Evolutionary conservation across 1,284 basidiomycete species (phyloP).

Genomic region (Cerrena zonata): DNA sequence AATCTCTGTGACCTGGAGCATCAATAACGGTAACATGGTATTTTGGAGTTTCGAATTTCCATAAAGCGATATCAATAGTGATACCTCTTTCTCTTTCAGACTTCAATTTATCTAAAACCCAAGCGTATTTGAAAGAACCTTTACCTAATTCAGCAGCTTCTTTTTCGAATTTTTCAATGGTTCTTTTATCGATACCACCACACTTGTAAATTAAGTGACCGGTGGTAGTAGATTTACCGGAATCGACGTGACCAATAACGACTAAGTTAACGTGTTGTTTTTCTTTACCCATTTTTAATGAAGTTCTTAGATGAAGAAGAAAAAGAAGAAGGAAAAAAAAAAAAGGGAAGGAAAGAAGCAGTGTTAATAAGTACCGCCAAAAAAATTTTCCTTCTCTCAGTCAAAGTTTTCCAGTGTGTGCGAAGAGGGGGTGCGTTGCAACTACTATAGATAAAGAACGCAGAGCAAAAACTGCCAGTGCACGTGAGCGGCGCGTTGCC

Average conservation of each 20-base stretch:
- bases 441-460: no score
- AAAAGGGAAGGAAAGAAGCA: no score
- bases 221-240: constrained; percentile 98
- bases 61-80: constrained; percentile 99
- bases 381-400: no score
- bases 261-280: constrained; percentile 89
- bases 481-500: no score
- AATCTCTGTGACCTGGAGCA: constrained; percentile 99
- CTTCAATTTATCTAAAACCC: constrained; percentile 99
- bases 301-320: constrained; percentile 32
- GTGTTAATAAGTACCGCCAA: no score
- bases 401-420: no score
- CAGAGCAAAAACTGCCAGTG: no score
- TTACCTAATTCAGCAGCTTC: constrained; percentile 99
- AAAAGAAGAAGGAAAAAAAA: no score
- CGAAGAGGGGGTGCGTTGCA: no score
- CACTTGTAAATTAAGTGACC: constrained; percentile 99
- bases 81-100: constrained; percentile 99
- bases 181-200: constrained; percentile 99
- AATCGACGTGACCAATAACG: constrained; percentile 96
- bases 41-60: constrained; percentile 98
- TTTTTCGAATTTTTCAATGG: constrained; percentile 99
- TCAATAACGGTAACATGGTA: constrained; percentile 91
- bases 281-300: constrained; percentile 80
- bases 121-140: constrained; percentile 99